Evolutionary conservation across 345 rosid genomes (phyloP).

Genomic region (Heritiera littoralis): DNA sequence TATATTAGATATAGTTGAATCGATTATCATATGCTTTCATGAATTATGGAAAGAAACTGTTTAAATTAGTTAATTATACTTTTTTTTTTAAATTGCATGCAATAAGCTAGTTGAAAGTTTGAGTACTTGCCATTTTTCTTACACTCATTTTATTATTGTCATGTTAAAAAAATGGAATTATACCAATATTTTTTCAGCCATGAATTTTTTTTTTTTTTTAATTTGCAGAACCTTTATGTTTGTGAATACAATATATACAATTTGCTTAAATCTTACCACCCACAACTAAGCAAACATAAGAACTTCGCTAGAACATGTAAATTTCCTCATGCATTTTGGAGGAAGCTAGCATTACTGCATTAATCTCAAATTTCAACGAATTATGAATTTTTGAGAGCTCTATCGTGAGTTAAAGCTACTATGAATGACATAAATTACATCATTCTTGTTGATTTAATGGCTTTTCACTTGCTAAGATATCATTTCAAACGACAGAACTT

Average conservation of each 20-base stretch:
- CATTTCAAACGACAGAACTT: neutral
- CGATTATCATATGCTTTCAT: no score
- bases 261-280: neutral
- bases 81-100: no score
- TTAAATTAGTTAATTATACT: no score
- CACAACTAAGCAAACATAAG: neutral
- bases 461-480: neutral
- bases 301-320: neutral
- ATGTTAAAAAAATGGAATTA: neutral
- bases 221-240: neutral
- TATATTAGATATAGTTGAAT: no score
- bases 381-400: neutral
- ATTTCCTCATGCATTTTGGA: neutral
- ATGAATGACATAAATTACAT: neutral
- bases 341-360: neutral
- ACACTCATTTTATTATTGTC: neutral
- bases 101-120: neutral
- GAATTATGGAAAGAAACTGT: no score
- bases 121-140: neutral
- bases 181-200: no score
- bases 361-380: neutral
- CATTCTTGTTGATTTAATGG: neutral
- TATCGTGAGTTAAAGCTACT: neutral
- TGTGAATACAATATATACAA: no score
- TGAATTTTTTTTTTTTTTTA: no score